phyloP scores from a whole-genome alignment of 768 basidiomycete species.

The Phaeotremella skinneri region DNA sequence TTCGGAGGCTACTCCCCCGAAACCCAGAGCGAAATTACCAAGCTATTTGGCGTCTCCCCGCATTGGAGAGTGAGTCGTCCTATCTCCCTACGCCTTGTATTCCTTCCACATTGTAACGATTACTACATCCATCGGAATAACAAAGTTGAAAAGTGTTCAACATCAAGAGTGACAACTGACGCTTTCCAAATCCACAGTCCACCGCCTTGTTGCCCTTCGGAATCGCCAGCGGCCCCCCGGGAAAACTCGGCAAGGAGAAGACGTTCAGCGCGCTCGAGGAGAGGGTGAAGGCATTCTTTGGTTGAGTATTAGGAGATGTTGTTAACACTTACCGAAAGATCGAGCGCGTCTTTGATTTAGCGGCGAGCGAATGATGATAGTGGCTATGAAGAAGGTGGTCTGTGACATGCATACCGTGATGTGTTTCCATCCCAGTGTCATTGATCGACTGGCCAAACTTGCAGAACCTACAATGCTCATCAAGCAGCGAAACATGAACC shows the following conservation, averaged over 20 bases:
- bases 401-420: too few relatives aligned
- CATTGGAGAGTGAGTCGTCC: conserved; percentile 33
- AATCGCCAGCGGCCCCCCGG: conserved; percentile 35
- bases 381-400: too few relatives aligned
- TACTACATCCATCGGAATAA: too few relatives aligned
- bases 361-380: too few relatives aligned
- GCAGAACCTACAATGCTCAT: not conserved
- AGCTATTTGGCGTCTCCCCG: conserved; percentile 21
- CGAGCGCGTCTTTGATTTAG: too few relatives aligned
- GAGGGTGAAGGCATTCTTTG: conserved; percentile 46
- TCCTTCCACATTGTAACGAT: too few relatives aligned
- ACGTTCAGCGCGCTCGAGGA: conserved; percentile 48
- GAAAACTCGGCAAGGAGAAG: conserved; percentile 32
- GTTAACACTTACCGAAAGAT: not conserved
- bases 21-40: conserved; percentile 16
- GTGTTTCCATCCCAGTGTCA: too few relatives aligned
- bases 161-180: too few relatives aligned
- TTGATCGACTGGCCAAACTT: too few relatives aligned
- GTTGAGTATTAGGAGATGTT: conserved; percentile 1
- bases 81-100: too few relatives aligned
- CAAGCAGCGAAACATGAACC: not conserved
- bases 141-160: too few relatives aligned
- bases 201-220: conserved; percentile 51
- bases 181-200: conserved; percentile 11
- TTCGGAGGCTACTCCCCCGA: conserved; percentile 17